phyloP scores from a whole-genome alignment of 345 rosid species.

The Nephelium lappaceum region DNA sequence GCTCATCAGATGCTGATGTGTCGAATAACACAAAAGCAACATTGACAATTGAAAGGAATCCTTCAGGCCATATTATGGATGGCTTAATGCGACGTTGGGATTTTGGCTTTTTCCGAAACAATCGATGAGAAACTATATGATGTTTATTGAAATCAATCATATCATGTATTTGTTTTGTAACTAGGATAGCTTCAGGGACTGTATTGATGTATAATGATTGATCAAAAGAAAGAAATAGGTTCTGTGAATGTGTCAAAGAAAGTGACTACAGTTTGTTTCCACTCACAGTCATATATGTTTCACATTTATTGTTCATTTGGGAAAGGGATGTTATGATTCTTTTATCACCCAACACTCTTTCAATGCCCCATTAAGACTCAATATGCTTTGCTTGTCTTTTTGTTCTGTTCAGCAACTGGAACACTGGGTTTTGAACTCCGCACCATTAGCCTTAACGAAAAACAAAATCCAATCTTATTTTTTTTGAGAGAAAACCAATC shows the following conservation, averaged over 20 bases:
- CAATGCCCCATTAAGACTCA: background rate
- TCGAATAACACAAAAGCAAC: conserved; percentile 80
- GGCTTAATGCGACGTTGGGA: conserved; percentile 91
- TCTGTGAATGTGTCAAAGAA: conserved; percentile 22
- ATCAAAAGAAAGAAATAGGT: conserved; percentile 24
- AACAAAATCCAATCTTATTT: too few relatives aligned
- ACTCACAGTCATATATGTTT: background rate
- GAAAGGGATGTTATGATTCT: conserved; percentile 18
- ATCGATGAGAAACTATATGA: conserved; percentile 33
- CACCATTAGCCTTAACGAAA: too few relatives aligned
- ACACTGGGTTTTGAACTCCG: background rate
- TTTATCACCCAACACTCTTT: conserved; percentile 11
- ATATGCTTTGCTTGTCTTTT: background rate
- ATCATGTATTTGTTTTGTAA: conserved; percentile 39
- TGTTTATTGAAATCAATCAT: conserved; percentile 11
- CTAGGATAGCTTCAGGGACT: conserved; percentile 41
- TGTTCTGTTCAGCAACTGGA: background rate
- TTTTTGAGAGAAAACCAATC: too few relatives aligned
- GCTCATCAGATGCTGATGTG: conserved; percentile 54
- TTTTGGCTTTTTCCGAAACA: conserved; percentile 69
- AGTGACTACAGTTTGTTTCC: background rate
- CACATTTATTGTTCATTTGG: background rate
- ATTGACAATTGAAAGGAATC: conserved; percentile 64
- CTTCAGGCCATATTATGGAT: conserved; percentile 68
- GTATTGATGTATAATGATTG: conserved; percentile 36